Base-by-base conservation (phyloP, 176 grass and related monocot species). In the Avena eriantha region DNA sequence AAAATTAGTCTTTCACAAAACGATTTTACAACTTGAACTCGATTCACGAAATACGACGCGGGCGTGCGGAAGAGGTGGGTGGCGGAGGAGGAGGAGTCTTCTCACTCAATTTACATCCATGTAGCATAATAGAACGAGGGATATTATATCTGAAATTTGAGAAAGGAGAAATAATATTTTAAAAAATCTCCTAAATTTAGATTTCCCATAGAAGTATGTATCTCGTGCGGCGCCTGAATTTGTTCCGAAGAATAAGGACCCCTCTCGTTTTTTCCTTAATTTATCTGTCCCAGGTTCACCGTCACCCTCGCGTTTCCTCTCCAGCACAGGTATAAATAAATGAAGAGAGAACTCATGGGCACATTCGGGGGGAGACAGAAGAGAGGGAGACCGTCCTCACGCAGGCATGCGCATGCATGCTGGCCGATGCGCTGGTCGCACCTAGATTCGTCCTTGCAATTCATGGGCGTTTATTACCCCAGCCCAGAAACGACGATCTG, bases 401-500 rank as follows among this genome's bases (percentile, higher is more conserved):
- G 64, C 64, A 34, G 15, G 64, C 64, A 67, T 67, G 29, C 10
- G 29, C 64, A 67, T 67, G 64, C 64, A 67, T 67, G 64, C 73
- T 76, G 73, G 73, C 26, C 73, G 47, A 76, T 75, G 72, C 45
- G 72, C 72, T 46, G 61, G 24, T 34, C 21, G 69, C 69, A 76
- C 47, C 47, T 53, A 51, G 73, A 76, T 76, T 76, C 73, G 72
- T 49, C 72, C 39, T 41, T 41, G 39, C 39, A 41, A 7, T 41
- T 41, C 39, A 41, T 41, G 39, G 39, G 39, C 39, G 39, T 41
- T 41, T 41, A 41, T 41, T 41, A 41, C 39, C 39, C 39, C 0
- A 41, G 72, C 72, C 46, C 46, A 75, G 72, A 6, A 75, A 51
- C 73, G 73, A 34, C 49, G 26, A 55, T 34, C 73, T 24, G 16